Percentiles rank a stretch among this genome's conserved stretches.
Evolutionary conservation across 306 rosid species (phyloP).

Genomic region (Ochetophila trinervis): DNA sequence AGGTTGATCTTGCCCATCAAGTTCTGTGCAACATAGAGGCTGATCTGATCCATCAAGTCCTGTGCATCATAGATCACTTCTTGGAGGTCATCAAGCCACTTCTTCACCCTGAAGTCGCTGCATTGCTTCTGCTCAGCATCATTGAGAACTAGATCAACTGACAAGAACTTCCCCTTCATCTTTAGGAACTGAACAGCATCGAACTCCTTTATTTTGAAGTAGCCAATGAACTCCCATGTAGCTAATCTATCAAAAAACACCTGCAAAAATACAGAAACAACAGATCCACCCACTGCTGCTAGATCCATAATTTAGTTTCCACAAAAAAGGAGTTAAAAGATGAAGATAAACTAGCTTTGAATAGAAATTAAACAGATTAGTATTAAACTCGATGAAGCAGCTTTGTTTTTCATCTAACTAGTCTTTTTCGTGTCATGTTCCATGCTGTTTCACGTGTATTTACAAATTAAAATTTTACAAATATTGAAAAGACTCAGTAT

Average conservation of each 20-base stretch:
- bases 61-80: constrained; percentile 3
- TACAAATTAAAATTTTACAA: no score
- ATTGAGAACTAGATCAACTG: background rate
- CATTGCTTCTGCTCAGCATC: constrained; percentile 24
- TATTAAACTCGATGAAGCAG: no score
- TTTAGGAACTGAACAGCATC: background rate
- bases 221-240: no score
- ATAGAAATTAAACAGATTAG: no score
- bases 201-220: background rate
- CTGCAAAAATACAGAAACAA: constrained; percentile 15
- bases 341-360: background rate
- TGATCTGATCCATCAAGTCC: constrained; percentile 20
- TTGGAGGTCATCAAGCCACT: constrained; percentile 18
- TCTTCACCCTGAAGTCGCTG: background rate
- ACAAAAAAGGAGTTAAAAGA: no score
- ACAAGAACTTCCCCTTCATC: background rate
- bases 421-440: no score
- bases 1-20: no score
- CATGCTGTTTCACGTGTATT: no score
- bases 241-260: constrained; percentile 14
- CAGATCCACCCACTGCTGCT: constrained; percentile 4
- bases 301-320: constrained; percentile 1
- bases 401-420: no score
- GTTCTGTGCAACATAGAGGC: no score
- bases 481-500: no score